Evolutionary conservation across 352 stramenopile species (phyloP), one percentile per base, ranked within the genome.

Genomic region (Phytophthora hybrid): DNA sequence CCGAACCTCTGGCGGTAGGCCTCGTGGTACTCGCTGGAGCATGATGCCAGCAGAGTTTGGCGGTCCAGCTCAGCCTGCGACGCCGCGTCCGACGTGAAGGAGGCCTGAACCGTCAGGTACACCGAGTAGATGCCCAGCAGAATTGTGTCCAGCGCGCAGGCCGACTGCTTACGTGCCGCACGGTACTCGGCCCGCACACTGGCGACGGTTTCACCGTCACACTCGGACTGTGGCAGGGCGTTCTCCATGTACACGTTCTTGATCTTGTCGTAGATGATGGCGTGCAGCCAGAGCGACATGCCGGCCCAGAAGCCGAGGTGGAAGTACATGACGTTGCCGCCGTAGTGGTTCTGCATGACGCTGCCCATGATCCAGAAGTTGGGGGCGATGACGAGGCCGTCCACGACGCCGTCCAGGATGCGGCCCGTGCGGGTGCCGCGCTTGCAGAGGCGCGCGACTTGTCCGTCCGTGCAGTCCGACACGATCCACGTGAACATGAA

Each of bases 201-300:
- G 32, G 89, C 87, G n/a, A 93, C 82, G 4, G 88, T 92, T 72
- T 95, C 88, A 29, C 87, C 85, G 47, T 95, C 86, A 51, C 85
- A 93, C 57, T 95, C 88, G 26, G 85, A 93, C 55, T 91, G 81
- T 13, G 88, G 86, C 19, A 93, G 76, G 14, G 87, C 83, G 63
- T 95, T 94, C 71, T 95, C 86, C 88, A 93, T 94, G 76, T 94
- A 95, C 19, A 90, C 87, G 73, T 95, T 95, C 81, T 95, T 95
- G 54, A 95, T 83, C 67, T 93, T 93, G 76, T 95, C 88, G 73
- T 95, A 95, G 46, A 93, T 85, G 62, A 93, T 85, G 32, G 88
- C 88, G 72, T 95, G 88, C 16, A 93, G 56, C 87, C 88, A 94
- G 34, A 94, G 79, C 37, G 87, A 93, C 56, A 95, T 79, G 7